Conservation (phyloP, 257 asterid genomes). For the Cinchona pubescens region DNA sequence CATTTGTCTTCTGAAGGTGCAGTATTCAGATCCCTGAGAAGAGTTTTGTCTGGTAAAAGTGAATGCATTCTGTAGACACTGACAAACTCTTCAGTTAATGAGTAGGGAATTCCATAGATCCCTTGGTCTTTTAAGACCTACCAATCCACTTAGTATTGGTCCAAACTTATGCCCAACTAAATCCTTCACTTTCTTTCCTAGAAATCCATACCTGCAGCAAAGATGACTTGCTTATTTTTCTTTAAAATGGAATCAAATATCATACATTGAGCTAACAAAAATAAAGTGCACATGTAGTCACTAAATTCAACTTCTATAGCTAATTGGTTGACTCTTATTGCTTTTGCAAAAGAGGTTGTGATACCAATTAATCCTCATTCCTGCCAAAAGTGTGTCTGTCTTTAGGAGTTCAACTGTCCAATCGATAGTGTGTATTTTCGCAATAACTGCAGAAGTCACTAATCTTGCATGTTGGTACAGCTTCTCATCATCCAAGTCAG, state of each 20-base stretch:
- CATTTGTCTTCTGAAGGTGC: conserved; percentile 22
- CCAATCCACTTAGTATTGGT: conserved; percentile 34
- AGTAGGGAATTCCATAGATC: conserved; percentile 37
- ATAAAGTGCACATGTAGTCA: neutral
- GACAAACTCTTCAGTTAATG: conserved; percentile 36
- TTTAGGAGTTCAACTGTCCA: conserved; percentile 36
- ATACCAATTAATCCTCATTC: conserved; percentile 36
- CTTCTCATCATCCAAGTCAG: conserved; percentile 29
- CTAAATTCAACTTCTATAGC: neutral
- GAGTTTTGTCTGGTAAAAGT: conserved; percentile 28
- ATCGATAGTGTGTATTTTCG: conserved; percentile 37
- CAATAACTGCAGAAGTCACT: conserved; percentile 36
- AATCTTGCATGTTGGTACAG: conserved; percentile 30
- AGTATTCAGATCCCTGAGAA: conserved; percentile 19
- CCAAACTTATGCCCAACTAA: conserved; percentile 24
- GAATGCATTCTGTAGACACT: conserved; percentile 36
- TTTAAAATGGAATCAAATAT: neutral
- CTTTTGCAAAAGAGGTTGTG: neutral
- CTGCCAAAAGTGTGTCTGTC: conserved; percentile 30
- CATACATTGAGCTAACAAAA: neutral
- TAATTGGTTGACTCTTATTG: neutral
- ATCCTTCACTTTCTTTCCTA: conserved; percentile 37
- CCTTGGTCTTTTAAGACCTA: conserved; percentile 29
- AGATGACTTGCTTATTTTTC: neutral
- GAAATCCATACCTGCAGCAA: conserved; percentile 32